Evolutionary conservation across 305 asterid genomes (phyloP).

Genomic region (Andrographis paniculata): DNA sequence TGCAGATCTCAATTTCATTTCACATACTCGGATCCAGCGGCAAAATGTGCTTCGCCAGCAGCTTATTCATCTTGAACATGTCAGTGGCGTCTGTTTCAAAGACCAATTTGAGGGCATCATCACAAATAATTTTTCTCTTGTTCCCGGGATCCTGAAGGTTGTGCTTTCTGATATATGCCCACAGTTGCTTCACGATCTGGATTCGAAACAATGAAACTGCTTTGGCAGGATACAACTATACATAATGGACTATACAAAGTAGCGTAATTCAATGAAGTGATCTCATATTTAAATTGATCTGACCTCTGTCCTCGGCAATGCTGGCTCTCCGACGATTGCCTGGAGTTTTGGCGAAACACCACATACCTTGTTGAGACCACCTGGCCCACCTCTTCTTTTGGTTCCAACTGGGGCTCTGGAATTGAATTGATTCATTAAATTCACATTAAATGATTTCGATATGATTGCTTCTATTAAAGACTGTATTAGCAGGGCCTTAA

Average conservation of each 20-base stretch:
- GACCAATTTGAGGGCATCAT: constrained; percentile 50
- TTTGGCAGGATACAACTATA: not conserved
- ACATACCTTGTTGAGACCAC: constrained; percentile 65
- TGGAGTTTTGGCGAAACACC: constrained; percentile 87
- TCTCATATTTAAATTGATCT: no score
- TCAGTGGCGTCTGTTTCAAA: constrained; percentile 59
- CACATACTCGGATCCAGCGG: constrained; percentile 65
- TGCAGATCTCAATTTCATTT: constrained; percentile 30
- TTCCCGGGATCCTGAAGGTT: constrained; percentile 76
- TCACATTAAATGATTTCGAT: no score
- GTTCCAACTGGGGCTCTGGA: constrained; percentile 38
- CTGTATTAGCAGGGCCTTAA: no score
- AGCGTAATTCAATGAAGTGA: no score
- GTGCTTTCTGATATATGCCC: constrained; percentile 68
- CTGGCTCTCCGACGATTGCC: constrained; percentile 68
- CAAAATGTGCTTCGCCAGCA: constrained; percentile 77
- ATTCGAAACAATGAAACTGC: constrained; percentile 14
- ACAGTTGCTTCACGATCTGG: constrained; percentile 82
- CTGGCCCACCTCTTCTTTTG: constrained; percentile 73
- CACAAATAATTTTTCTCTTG: constrained; percentile 66
- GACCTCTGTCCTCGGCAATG: constrained; percentile 90
- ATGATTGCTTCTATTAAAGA: no score
- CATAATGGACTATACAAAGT: not conserved
- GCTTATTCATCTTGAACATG: constrained; percentile 97
- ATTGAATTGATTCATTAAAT: no score